A percentile compares a stretch with the other conserved stretches of the same genome.
Evolutionary conservation across 805 yeast genomes (phyloP).

Genomic region (Schwanniomyces sp.): DNA sequence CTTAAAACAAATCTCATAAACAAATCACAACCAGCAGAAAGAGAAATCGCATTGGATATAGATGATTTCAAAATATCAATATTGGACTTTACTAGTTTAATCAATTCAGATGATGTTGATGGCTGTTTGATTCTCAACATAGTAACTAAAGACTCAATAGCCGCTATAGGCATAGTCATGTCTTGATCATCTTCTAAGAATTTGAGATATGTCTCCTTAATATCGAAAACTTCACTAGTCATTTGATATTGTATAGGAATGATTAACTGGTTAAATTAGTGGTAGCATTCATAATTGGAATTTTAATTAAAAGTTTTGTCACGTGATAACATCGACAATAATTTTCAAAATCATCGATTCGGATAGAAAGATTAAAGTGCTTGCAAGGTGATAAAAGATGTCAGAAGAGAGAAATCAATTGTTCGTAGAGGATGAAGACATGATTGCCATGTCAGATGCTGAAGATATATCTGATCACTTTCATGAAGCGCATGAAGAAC

Average conservation of each 20-base stretch:
- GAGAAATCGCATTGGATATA: conserved; percentile 87
- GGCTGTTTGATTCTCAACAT: conserved; percentile 82
- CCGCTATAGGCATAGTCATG: conserved; percentile 99
- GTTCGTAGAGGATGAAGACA: conserved; percentile 25
- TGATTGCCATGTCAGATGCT: conserved; percentile 10
- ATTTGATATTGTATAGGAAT: not conserved
- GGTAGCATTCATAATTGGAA: not conserved
- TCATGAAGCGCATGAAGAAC: conserved; percentile 11
- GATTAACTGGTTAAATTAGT: not conserved
- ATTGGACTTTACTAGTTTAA: conserved; percentile 75
- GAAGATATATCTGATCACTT: conserved; percentile 6
- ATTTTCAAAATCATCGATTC: not conserved
- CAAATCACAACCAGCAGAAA: conserved; percentile 96
- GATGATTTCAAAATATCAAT: conserved; percentile 70
- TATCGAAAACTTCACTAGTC: conserved; percentile 55
- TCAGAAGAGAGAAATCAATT: conserved; percentile 7
- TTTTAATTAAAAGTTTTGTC: not conserved
- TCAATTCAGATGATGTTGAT: conserved; percentile 89
- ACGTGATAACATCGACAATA: not conserved
- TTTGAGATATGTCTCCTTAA: conserved; percentile 74
- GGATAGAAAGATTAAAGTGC: not conserved
- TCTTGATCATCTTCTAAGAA: conserved; percentile 90
- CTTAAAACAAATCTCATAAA: conserved; percentile 91
- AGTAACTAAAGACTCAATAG: conserved; percentile 90
- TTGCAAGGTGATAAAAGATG: not conserved